These are phyloP conservation scores for Magnusiomyces clavatus DNA, from an alignment of 1,139 yeast genomes.

Conservation along the genomic window DNA sequence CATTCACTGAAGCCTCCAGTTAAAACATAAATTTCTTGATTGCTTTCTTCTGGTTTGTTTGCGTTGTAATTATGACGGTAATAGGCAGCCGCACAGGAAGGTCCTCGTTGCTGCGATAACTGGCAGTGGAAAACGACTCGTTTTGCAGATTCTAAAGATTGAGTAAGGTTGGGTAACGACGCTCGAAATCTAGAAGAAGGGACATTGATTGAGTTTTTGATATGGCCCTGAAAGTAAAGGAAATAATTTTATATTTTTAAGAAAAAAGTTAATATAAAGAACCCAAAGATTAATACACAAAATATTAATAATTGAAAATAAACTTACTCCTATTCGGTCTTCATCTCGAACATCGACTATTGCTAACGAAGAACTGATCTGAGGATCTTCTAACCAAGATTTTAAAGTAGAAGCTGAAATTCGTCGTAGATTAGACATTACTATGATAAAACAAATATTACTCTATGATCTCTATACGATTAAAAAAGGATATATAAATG, in stretches of 20 bases:
- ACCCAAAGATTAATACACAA: no score
- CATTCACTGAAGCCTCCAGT: conserved; percentile 81
- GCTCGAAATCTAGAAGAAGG: conserved; percentile 48
- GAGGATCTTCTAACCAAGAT: conserved; percentile 23
- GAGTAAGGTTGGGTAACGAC: conserved; percentile 37
- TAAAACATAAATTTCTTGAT: conserved; percentile 58
- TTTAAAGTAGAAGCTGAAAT: conserved; percentile 21
- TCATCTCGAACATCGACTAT: conserved; percentile 84
- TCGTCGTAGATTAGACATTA: no score
- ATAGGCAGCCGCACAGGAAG: conserved; percentile 67
- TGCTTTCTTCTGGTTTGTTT: conserved; percentile 21
- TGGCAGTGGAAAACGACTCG: conserved; percentile 86
- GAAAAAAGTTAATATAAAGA: no score
- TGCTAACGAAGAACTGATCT: conserved; percentile 33
- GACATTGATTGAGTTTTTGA: conserved; percentile 50
- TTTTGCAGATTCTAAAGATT: conserved; percentile 34
- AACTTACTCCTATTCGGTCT: conserved; percentile 56
- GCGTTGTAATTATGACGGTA: conserved; percentile 41
- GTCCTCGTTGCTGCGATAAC: conserved; percentile 84
- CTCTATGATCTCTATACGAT: no score
- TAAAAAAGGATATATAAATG: no score
- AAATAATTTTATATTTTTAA: no score
- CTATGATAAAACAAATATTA: no score
- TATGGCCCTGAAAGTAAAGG: conserved; percentile 48
- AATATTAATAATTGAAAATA: background rate